Evolutionary conservation across 345 rosid species (phyloP).

Genomic region (Microthlaspi erraticum): DNA sequence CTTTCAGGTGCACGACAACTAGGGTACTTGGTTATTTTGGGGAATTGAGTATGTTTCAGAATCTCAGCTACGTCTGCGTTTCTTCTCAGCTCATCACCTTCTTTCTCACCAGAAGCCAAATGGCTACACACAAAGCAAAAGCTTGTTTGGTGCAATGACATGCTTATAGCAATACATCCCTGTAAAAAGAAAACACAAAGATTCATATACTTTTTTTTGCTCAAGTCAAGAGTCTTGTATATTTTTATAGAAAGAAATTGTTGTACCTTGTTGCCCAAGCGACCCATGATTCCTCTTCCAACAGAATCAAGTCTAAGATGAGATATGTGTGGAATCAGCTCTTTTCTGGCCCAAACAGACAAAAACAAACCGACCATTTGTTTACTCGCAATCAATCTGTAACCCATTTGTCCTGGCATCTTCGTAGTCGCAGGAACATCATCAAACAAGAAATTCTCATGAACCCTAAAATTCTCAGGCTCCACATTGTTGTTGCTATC

Average conservation of each 20-base stretch:
- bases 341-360: constrained; percentile 81
- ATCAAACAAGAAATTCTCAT: constrained; percentile 43
- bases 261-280: constrained; percentile 87
- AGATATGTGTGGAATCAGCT: constrained; percentile 81
- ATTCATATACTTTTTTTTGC: background rate
- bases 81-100: constrained; percentile 89
- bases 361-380: constrained; percentile 98
- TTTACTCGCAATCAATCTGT: constrained; percentile 77
- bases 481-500: constrained; percentile 45
- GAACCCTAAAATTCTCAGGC: constrained; percentile 43
- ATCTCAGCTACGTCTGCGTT: constrained; percentile 90
- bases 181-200: constrained; percentile 35
- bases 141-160: constrained; percentile 89
- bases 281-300: constrained; percentile 95
- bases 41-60: constrained; percentile 71
- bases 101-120: constrained; percentile 97
- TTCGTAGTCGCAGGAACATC: constrained; percentile 44
- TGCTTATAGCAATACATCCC: constrained; percentile 95
- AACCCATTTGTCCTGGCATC: constrained; percentile 48
- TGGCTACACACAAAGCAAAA: constrained; percentile 95
- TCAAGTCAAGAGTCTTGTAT: constrained; percentile 3
- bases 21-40: constrained; percentile 70
- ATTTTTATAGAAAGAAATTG: background rate
- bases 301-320: constrained; percentile 82
- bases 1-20: constrained; percentile 65